Evolutionary conservation across 306 rosid species (phyloP), one percentile per base, ranked within the genome.

Genomic region (Vigna unguiculata): DNA sequence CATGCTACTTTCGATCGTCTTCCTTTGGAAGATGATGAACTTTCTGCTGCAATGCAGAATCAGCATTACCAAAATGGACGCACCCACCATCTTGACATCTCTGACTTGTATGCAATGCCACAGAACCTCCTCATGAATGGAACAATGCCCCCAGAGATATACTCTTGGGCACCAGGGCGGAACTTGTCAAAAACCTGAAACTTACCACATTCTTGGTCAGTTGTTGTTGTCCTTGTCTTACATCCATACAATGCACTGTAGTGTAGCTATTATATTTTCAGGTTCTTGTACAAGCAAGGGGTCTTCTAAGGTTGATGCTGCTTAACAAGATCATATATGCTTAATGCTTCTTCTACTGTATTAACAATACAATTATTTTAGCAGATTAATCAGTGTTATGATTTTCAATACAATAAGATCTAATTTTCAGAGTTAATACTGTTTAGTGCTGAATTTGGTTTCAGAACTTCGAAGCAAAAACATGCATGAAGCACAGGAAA

Each of bases 1-100:
- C 91, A 87, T 2, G 96, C 93, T 7, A 87, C 93, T 16, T 89
- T 89, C 7, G 93, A 91, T 80, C 96, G 92, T n/a, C 85, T 91
- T 6, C 96, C 96, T 6, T 72, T 84, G 74, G 92, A 91, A 80
- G 96, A 91, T 28, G 91, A 86, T 75, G 93, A 89, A 77, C 78
- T 85, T 22, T 83, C 86, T 51, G 83, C 86, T 28, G 89, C 83
- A 43, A 83, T 87, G 88, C 90, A 89, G 74, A 85, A 85, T 55
- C 96, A 89, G 78, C 91, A 83, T 69, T 84, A 84, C 86, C 93
- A 84, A 71, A 86, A 80, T 30, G 87, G 87, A n/a, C 90, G 90
- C 36, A 57, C 70, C 51, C 91, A 87, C 72, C 93, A 85, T 81
- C 85, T 86, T 53, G 93, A 89, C 72, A 80, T 87, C 71, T 86